Conservation (phyloP, 768 basidiomycete species). For the Calocera viscosa region DNA sequence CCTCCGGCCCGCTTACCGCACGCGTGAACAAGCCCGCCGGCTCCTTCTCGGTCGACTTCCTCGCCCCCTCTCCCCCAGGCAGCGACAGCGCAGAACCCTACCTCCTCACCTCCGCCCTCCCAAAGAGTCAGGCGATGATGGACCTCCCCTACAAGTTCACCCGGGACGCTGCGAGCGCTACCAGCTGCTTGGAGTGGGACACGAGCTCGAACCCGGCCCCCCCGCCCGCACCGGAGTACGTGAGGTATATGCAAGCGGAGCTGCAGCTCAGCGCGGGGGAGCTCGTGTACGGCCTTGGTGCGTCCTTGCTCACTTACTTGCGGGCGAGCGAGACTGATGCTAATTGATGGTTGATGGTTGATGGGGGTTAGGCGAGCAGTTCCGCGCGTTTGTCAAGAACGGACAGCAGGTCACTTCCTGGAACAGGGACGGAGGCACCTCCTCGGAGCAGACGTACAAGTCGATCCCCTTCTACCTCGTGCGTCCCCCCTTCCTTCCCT, state of each 20-base stretch:
- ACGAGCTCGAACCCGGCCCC: conserved; percentile 47
- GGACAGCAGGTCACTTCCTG: conserved; percentile 46
- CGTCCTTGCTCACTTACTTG: not conserved
- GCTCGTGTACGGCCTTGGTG: conserved; percentile 56
- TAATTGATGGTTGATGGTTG: not conserved
- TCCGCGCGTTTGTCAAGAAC: conserved; percentile 63
- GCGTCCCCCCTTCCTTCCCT: conserved; percentile 9
- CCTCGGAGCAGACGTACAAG: conserved; percentile 27
- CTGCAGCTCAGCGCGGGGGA: conserved; percentile 57
- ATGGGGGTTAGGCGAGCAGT: conserved; percentile 37
- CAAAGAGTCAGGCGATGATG: conserved; percentile 22
- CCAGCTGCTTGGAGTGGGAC: conserved; percentile 45
- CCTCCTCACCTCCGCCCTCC: conserved; percentile 16
- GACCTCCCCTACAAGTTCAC: conserved; percentile 25
- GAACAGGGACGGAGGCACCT: conserved; percentile 66
- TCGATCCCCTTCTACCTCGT: conserved; percentile 25
- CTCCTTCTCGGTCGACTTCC: conserved; percentile 46
- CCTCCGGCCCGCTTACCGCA: conserved; percentile 40
- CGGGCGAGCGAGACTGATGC: not conserved
- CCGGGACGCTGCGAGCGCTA: conserved; percentile 31
- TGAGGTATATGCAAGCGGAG: conserved; percentile 30
- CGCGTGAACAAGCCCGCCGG: conserved; percentile 40
- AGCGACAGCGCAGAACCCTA: too few relatives aligned
- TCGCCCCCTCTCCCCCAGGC: conserved; percentile 8
- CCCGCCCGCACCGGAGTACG: conserved; percentile 33